Evolutionary conservation across 208 protist species (phyloP).

Genomic region (Crithidia mellificae): DNA sequence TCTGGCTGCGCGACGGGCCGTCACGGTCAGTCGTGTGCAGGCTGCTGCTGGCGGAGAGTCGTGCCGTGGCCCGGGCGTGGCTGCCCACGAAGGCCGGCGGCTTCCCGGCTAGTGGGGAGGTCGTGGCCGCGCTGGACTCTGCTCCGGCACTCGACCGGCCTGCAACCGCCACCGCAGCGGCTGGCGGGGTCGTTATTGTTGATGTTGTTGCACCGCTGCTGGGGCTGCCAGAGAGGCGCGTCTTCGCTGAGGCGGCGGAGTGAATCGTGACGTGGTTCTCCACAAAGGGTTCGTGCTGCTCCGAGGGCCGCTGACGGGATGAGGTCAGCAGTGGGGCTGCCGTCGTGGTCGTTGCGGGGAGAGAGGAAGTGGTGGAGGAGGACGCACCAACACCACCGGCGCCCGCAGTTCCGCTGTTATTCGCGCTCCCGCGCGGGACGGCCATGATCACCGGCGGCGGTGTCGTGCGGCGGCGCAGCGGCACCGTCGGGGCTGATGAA

Average conservation of each 20-base stretch:
- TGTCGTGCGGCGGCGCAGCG: background rate
- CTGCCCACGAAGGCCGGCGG: background rate
- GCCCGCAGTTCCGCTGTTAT: too few species aligned
- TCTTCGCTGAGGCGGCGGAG: background rate
- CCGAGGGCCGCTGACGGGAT: background rate
- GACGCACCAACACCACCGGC: background rate
- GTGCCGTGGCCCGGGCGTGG: constrained; percentile 9
- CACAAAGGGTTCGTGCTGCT: constrained; percentile 13
- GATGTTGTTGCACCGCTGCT: too few species aligned
- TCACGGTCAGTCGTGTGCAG: background rate
- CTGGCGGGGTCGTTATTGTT: too few species aligned
- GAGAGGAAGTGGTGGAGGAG: background rate
- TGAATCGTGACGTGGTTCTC: background rate
- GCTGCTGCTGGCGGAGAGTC: constrained; percentile 11
- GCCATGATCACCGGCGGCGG: constrained; percentile 2
- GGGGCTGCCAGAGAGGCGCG: background rate
- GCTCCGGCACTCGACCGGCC: background rate
- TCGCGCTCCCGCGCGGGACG: background rate
- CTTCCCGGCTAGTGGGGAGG: background rate
- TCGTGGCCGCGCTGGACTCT: background rate
- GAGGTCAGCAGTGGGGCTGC: background rate
- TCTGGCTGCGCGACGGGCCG: constrained; percentile 9
- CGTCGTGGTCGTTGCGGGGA: too few species aligned
- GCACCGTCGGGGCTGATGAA: constrained; percentile 6
- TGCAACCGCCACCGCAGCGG: background rate